A percentile compares a stretch with the other conserved stretches of the same genome.
phyloP scores from a whole-genome alignment of 176 grass and related monocot species.

The bread wheat (Triticum aestivum) region IWGSC_CS_RefSeq_v2.1 NC_057813.1:372881597-372882096 shows the following conservation, averaged over 20 bases:
- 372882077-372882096: constrained; percentile 22
- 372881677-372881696: constrained; percentile 90
- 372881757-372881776: constrained; percentile 93
- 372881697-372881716: constrained; percentile 94
- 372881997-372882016: constrained; percentile 12
- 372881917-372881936: constrained; percentile 79
- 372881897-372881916: constrained; percentile 96
- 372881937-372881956: constrained; percentile 93
- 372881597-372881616: constrained; percentile 88
- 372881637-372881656: constrained; percentile 90
- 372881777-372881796: constrained; percentile 91
- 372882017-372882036: constrained; percentile 27
- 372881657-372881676: constrained; percentile 89
- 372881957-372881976: constrained; percentile 66
- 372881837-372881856: constrained; percentile 62
- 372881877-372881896: constrained; percentile 58
- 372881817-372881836: constrained; percentile 84
- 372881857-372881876: constrained; percentile 67
- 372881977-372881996: constrained; percentile 13
- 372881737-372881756: constrained; percentile 73
- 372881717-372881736: constrained; percentile 78
- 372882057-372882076: neutral
- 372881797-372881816: constrained; percentile 97
- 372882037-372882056: constrained; percentile 13
- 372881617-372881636: constrained; percentile 89